phyloP scores from a whole-genome alignment of 139 green algal species.

The Asterochloris erici region DNA sequence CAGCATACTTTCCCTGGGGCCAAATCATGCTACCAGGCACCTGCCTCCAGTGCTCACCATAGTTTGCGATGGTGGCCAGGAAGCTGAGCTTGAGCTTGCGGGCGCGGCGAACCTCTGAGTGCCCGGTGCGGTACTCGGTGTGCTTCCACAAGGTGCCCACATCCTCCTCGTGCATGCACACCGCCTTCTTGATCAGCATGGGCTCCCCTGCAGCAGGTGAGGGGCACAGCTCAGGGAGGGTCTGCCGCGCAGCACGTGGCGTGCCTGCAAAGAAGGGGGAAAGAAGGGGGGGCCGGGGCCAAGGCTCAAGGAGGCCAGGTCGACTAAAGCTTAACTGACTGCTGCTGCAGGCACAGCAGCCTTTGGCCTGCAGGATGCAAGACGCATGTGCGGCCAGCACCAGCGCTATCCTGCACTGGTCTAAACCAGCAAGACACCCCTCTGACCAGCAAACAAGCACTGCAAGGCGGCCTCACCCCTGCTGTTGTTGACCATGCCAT shows the following conservation, averaged over 20 bases:
- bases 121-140: slow-evolving; percentile 60
- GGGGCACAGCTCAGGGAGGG: too few relatives aligned
- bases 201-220: slow-evolving; percentile 29
- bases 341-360: too few relatives aligned
- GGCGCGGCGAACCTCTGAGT: slow-evolving; percentile 48
- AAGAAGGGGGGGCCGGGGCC: too few relatives aligned
- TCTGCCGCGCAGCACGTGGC: too few relatives aligned
- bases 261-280: too few relatives aligned
- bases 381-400: too few relatives aligned
- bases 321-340: too few relatives aligned
- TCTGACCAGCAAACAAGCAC: neutral
- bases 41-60: slow-evolving; percentile 42
- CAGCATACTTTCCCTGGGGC: too few relatives aligned
- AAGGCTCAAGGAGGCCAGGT: too few relatives aligned
- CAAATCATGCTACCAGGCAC: neutral
- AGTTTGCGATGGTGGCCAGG: slow-evolving; percentile 76
- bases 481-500: slow-evolving; percentile 68
- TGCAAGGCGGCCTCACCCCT: slow-evolving; percentile 28
- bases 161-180: slow-evolving; percentile 93
- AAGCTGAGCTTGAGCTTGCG: slow-evolving; percentile 75
- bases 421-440: too few relatives aligned
- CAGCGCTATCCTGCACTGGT: too few relatives aligned
- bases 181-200: slow-evolving; percentile 63
- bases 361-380: too few relatives aligned
- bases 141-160: slow-evolving; percentile 87